Evolutionary conservation across 306 rosid species (phyloP).

Genomic region (Castanospermum australe): DNA sequence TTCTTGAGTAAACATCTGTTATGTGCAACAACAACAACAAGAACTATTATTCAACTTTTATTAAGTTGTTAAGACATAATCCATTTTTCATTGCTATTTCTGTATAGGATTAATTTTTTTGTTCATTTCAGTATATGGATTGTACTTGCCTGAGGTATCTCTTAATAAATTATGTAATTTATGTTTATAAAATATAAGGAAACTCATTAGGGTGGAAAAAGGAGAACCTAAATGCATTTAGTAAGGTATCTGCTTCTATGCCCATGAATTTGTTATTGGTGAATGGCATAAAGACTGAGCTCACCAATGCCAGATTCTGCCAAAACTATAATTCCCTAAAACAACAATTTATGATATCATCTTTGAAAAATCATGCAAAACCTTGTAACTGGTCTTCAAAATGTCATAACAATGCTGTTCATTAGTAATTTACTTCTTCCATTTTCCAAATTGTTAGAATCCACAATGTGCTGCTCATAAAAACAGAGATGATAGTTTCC

Average conservation of each 20-base stretch:
- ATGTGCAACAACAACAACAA: neutral
- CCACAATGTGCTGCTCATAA: neutral
- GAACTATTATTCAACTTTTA: neutral
- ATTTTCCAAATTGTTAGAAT: neutral
- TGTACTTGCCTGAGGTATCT: neutral
- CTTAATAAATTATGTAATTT: neutral
- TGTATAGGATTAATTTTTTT: neutral
- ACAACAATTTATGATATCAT: too few species aligned
- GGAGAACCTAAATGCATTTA: neutral
- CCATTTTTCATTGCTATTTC: neutral
- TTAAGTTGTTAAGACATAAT: neutral
- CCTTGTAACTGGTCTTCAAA: too few species aligned
- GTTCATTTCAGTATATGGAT: neutral
- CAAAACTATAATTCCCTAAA: neutral
- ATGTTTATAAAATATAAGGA: neutral
- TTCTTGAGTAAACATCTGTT: neutral
- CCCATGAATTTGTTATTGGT: neutral
- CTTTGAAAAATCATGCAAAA: neutral
- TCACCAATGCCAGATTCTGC: neutral
- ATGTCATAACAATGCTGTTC: too few species aligned
- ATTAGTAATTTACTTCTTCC: neutral
- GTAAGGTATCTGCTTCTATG: neutral
- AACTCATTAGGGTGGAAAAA: neutral
- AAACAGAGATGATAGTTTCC: neutral
- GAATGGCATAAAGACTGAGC: neutral